Conservation (phyloP, 768 basidiomycete species). For the Krasilnikovozyma curviuscula region DNA sequence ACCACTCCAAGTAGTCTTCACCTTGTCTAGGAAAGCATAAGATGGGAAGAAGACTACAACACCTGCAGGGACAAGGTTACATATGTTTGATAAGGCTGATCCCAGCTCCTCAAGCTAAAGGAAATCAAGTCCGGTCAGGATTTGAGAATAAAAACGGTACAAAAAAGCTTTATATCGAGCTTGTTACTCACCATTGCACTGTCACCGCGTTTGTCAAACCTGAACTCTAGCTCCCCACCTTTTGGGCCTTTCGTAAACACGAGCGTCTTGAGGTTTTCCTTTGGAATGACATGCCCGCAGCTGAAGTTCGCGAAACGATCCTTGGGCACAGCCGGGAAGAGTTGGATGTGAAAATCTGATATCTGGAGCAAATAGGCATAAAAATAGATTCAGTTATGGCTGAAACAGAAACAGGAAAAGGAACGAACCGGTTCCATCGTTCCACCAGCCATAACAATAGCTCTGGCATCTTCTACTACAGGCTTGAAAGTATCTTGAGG, state of each 20-base stretch:
- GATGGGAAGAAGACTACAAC: conserved; percentile 90
- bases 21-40: conserved; percentile 55
- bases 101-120: conserved; percentile 60
- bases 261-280: conserved; percentile 52
- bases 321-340: conserved; percentile 47
- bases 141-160: not conserved
- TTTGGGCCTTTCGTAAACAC: conserved; percentile 56
- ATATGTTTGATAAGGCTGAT: conserved; percentile 59
- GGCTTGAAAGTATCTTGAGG: conserved; percentile 69
- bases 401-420: not conserved
- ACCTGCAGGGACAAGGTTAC: conserved; percentile 59
- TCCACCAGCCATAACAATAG: conserved; percentile 82
- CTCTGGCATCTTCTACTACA: conserved; percentile 58
- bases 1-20: conserved; percentile 49
- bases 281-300: conserved; percentile 80
- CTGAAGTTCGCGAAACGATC: conserved; percentile 60
- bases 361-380: conserved; percentile 37
- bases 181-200: conserved; percentile 36
- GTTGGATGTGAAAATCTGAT: conserved; percentile 61
- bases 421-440: conserved; percentile 85
- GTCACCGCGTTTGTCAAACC: conserved; percentile 52
- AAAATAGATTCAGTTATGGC: not conserved
- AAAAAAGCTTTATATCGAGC: not conserved
- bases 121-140: not conserved
- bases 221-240: conserved; percentile 59